These are phyloP conservation scores for Cryphonectria radicalis DNA, from an alignment of 2,329 filamentous ascomycete genomes.

Conservation along the genomic window DNA sequence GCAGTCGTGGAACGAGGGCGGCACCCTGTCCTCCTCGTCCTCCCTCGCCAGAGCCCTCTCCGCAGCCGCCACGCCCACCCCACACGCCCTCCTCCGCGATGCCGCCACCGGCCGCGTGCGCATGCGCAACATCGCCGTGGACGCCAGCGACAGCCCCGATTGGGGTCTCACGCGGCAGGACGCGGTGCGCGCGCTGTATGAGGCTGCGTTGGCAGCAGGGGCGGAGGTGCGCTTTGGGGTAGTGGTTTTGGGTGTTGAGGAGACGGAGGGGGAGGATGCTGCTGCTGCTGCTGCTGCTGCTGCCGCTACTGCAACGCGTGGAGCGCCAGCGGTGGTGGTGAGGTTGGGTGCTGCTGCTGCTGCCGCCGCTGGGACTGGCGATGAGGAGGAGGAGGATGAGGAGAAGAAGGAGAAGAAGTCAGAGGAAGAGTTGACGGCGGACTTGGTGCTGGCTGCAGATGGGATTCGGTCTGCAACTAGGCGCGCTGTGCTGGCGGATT, in stretches of 20 bases:
- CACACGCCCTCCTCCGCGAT: constrained; percentile 29
- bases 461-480: constrained; percentile 49
- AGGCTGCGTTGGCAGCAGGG: constrained; percentile 17
- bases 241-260: constrained; percentile 4
- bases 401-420: too few species aligned
- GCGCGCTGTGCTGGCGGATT: constrained; percentile 41
- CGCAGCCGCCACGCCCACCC: background rate
- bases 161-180: constrained; percentile 31
- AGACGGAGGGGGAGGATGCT: background rate
- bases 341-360: background rate
- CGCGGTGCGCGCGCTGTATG: constrained; percentile 26
- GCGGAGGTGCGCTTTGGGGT: constrained; percentile 9
- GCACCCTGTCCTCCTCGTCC: background rate
- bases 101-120: constrained; percentile 29
- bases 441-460: constrained; percentile 49
- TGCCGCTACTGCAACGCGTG: background rate
- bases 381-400: background rate
- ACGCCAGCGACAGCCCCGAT: constrained; percentile 28
- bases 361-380: too few species aligned
- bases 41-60: background rate
- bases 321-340: constrained; percentile 1
- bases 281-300: too few species aligned
- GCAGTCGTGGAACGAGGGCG: constrained; percentile 22
- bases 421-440: constrained; percentile 44
- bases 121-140: constrained; percentile 23